Conservation (phyloP, 257 asterid species). For the Fraxinus americana region DNA sequence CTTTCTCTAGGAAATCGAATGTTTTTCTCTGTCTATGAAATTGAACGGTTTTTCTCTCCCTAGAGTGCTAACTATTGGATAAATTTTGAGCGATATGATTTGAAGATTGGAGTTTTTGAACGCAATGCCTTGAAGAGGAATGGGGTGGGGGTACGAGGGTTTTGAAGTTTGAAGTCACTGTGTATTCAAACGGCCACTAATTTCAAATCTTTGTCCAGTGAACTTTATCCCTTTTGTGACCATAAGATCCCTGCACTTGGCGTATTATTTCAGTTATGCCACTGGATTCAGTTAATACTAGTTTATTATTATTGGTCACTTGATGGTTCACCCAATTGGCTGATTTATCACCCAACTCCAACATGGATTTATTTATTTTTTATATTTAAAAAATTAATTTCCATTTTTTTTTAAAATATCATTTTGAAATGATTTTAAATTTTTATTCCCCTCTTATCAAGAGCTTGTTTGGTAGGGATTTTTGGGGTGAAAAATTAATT, state of each 20-base stretch:
- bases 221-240: conserved; percentile 10
- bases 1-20: background rate
- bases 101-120: conserved; percentile 11
- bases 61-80: conserved; percentile 5
- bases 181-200: conserved; percentile 74
- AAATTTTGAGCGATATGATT: conserved; percentile 9
- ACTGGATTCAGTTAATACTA: background rate
- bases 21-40: background rate
- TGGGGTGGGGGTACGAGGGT: conserved; percentile 9
- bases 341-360: background rate
- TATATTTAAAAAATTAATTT: too few species aligned
- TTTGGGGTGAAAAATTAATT: too few species aligned
- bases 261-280: background rate
- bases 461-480: too few species aligned
- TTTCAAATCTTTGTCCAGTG: conserved; percentile 51
- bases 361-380: background rate
- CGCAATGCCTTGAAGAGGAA: conserved; percentile 33
- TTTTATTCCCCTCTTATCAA: too few species aligned
- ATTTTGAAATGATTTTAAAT: too few species aligned
- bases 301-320: background rate
- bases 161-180: conserved; percentile 48
- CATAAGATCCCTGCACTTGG: background rate
- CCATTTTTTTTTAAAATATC: too few species aligned
- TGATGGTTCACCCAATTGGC: conserved; percentile 2
- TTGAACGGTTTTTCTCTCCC: background rate